Conservation (phyloP, 225 moss, liverwort and hornwort genomes). For the Straminergon stramineum region DNA sequence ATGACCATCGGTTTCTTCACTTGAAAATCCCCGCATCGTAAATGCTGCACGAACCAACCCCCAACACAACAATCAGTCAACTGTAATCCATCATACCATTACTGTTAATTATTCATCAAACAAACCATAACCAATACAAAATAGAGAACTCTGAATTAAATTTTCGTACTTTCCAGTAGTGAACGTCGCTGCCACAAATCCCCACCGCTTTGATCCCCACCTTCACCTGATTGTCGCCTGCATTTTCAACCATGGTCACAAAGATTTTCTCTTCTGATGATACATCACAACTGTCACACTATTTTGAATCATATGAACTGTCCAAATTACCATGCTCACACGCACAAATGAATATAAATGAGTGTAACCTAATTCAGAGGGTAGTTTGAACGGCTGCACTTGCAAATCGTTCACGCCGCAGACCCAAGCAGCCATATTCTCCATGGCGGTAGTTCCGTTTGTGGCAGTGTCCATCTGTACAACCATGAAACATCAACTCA, state of each 20-base stretch:
- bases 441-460: not conserved
- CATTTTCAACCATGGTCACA: not conserved
- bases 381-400: conserved; percentile 58
- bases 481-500: not conserved
- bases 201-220: conserved; percentile 89
- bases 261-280: not conserved
- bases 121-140: not conserved
- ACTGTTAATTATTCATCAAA: not conserved
- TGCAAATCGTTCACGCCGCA: conserved; percentile 43
- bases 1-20: conserved; percentile 95
- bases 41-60: conserved; percentile 38
- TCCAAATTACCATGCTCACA: not conserved
- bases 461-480: not conserved
- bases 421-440: conserved; percentile 76
- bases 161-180: conserved; percentile 55
- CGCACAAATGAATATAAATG: not conserved
- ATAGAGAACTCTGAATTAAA: not conserved
- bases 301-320: not conserved
- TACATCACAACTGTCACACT: not conserved
- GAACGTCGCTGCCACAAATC: conserved; percentile 96
- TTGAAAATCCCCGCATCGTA: conserved; percentile 58
- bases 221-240: conserved; percentile 58
- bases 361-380: conserved; percentile 36
- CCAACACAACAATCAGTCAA: not conserved
- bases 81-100: not conserved